These are phyloP conservation scores for Citeromyces siamensis DNA, from an alignment of 1,139 yeast genomes.

Conservation along the genomic window DNA sequence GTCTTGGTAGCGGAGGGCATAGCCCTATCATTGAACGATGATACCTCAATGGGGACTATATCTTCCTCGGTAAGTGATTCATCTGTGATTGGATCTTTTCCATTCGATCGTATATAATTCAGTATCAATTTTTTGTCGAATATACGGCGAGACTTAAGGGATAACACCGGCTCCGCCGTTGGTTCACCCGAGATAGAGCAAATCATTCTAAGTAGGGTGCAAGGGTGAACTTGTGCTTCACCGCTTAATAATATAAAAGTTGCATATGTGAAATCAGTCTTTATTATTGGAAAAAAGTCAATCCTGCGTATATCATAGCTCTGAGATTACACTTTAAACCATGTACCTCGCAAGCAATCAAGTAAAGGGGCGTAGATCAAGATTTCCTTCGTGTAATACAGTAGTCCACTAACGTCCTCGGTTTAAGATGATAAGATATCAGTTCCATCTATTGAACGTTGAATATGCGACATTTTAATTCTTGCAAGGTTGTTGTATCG, in stretches of 20 bases:
- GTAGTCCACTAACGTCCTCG: no score
- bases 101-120: conserved; percentile 46
- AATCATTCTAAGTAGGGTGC: conserved; percentile 9
- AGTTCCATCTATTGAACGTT: no score
- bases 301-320: no score
- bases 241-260: not conserved
- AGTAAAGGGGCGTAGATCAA: no score
- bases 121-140: conserved; percentile 56
- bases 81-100: conserved; percentile 67
- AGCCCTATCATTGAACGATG: not conserved
- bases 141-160: conserved; percentile 59
- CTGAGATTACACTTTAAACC: no score
- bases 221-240: not conserved
- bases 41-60: conserved; percentile 22
- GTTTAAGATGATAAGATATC: no score
- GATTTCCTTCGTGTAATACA: no score
- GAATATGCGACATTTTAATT: no score
- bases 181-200: conserved; percentile 53
- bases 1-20: conserved; percentile 7
- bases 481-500: no score
- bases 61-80: conserved; percentile 50
- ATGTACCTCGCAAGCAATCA: no score
- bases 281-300: no score
- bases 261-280: no score
- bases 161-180: conserved; percentile 59